Evolutionary conservation across 371 early-diverging fungal species (phyloP), one percentile per base, ranked within the genome.

Genomic region (Mucor saturninus): DNA sequence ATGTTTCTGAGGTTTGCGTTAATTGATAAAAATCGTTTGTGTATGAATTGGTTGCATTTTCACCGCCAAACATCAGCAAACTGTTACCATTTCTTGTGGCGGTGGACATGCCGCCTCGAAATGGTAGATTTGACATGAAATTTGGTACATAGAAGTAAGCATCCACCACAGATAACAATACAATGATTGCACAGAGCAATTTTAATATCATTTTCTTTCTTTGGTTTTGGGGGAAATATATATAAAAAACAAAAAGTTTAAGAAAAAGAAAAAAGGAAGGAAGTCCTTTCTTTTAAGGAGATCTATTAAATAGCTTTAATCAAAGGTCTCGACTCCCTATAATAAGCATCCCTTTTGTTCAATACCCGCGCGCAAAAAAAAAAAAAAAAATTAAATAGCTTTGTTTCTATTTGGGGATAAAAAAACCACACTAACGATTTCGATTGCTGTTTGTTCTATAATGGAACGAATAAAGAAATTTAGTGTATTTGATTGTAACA

Each of bases 41-140:
- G 39, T 70, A 73, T 29, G 32, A 40, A 5, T 39, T 35, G 1
- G 67, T 64, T 6, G 74, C 67, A 49, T 70, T 70, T 59, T 73
- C 74, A 39, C 74, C 74, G 51, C 74, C 74, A 67, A 62, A 73
- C 32, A 70, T 40, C 32, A 64, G 54, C 26, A 73, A 46, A 37
- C 67, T 61, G n/a, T 70, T 64, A 5, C n/a, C n/a, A 43, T 67
- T 65, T n/a, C 32, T 55, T 50, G 57, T 49, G n/a, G 71, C 65
- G 13, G 61, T 57, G 14, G 71, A 62, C 70, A 67, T 70, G 21
- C 67, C 68, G 30, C 62, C 68, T 60, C 67, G 61, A 50, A 73
- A 73, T 21, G 74, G 74, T 21, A 71, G 64, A 14, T 56, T 30
- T 39, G 66, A 60, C 51, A 62, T 64, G 38, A 68, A 57, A 26